Evolutionary conservation across 139 green algal species (phyloP), one percentile per base, ranked within the genome.

Genomic region (Tetradesmus obliquus): DNA sequence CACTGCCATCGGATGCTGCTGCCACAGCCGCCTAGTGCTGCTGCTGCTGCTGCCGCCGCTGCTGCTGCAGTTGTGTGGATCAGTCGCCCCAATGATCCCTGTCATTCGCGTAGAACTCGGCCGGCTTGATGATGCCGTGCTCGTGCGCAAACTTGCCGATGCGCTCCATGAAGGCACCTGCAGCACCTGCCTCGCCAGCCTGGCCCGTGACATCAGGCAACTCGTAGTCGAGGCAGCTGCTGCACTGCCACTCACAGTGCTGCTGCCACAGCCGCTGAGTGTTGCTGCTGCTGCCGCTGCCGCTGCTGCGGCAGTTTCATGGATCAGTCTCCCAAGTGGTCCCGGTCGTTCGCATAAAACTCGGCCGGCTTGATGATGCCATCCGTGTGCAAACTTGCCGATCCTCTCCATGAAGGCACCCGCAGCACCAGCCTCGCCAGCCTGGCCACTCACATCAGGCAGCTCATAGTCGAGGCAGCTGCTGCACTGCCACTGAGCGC

Each of bases 81-180:
- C 79, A 91, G 88, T 87, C 88, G 2, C 88, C 88, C 57, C 55
- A 86, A 58, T 91, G 72, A 58, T 91, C 88, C 24, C 62, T 82
- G 79, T 91, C 79, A 22, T 91, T 76, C 51, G 85, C 88, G 66
- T 91, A 91, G 1, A 87, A 66, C 69, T 92, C 83, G 17, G 89
- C 79, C 9, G 84, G 57, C 19, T 79, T 62, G 53, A 92, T 84
- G 20, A 94, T 76, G 24, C 91, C 55, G 72, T 96, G 94, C 69
- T 94, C 91, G 6, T 93, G 92, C 3, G 92, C 94, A 86, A 94
- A 95, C 94, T 92, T 94, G 80, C 94, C 55, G 4, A 95, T 53
- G 1, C 91, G 91, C 92, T 95, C 94, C 91, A 94, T 82, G 79
- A 94, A 79, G 10, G 88, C 89, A 20, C 87, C 76, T 20, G 84